Percentiles rank a stretch among this genome's conserved stretches.
These are phyloP conservation scores for Lasiodiplodia theobromae DNA, from an alignment of 2,329 filamentous ascomycete species.

Conservation along the genomic window DNA sequence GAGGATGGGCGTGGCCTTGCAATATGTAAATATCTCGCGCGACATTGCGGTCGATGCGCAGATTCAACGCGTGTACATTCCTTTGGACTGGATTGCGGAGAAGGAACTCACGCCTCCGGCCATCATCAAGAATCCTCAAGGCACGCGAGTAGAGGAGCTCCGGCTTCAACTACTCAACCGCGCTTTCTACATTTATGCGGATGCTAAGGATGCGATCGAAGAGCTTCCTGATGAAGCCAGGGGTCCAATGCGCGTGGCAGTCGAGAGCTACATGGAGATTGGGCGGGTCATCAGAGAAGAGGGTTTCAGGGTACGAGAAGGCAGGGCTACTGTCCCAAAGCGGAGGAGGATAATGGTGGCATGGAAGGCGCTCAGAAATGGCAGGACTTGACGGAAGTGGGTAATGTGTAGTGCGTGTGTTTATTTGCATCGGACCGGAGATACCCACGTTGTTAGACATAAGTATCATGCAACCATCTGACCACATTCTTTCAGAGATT, in stretches of 20 bases:
- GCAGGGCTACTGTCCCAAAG: constrained; percentile 56
- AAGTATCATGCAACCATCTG: constrained; percentile 1
- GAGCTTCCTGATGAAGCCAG: constrained; percentile 66
- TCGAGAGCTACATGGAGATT: constrained; percentile 81
- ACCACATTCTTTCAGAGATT: background rate
- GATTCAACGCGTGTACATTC: constrained; percentile 73
- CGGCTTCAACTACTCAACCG: constrained; percentile 63
- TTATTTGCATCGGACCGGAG: constrained; percentile 20
- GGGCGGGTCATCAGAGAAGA: constrained; percentile 64
- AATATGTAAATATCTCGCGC: constrained; percentile 78
- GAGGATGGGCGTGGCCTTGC: constrained; percentile 75
- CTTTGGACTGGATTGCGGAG: constrained; percentile 67
- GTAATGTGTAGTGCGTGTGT: constrained; percentile 5
- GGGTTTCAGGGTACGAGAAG: constrained; percentile 36
- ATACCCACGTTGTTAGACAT: constrained; percentile 3
- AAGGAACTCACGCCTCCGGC: constrained; percentile 61
- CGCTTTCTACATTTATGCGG: constrained; percentile 67
- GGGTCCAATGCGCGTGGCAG: constrained; percentile 71
- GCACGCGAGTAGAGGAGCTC: constrained; percentile 57
- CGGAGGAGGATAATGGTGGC: constrained; percentile 62
- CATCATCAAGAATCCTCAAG: constrained; percentile 61
- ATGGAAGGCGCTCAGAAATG: constrained; percentile 60
- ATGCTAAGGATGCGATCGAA: constrained; percentile 65
- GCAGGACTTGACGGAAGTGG: constrained; percentile 1
- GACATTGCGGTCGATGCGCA: constrained; percentile 73